phyloP scores from a whole-genome alignment of 2,329 filamentous ascomycete genomes.

The Zymoseptoria pseudotritici region DNA sequence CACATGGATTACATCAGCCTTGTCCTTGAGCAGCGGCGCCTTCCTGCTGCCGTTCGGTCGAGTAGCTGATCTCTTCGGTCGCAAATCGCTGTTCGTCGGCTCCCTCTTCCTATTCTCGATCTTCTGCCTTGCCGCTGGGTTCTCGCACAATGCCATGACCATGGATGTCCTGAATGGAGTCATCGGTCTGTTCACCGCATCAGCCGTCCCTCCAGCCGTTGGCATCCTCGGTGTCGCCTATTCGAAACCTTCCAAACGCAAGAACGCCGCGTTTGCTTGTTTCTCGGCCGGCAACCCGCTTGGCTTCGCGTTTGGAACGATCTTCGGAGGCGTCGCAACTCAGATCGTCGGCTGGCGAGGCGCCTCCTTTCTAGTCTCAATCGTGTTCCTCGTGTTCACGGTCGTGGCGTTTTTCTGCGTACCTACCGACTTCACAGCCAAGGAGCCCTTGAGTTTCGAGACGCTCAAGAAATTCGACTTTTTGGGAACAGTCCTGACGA shows the following conservation, averaged over 20 bases:
- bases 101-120: constrained; percentile 54
- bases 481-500: constrained; percentile 52
- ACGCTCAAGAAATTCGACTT: constrained; percentile 54
- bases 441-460: constrained; percentile 37
- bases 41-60: constrained; percentile 61
- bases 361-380: constrained; percentile 53
- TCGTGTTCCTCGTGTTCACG: constrained; percentile 56
- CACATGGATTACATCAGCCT: constrained; percentile 60
- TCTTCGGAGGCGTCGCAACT: constrained; percentile 56
- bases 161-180: constrained; percentile 58
- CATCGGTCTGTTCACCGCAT: constrained; percentile 57
- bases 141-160: constrained; percentile 50
- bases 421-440: constrained; percentile 47
- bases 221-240: constrained; percentile 59
- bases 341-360: constrained; percentile 58
- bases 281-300: constrained; percentile 53
- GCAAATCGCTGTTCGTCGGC: constrained; percentile 52
- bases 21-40: constrained; percentile 55
- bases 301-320: constrained; percentile 50
- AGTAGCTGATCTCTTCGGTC: constrained; percentile 57
- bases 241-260: constrained; percentile 51
- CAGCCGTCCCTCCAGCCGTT: constrained; percentile 56
- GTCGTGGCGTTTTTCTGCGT: constrained; percentile 54
- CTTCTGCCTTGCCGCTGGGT: constrained; percentile 52
- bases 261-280: constrained; percentile 58